These are phyloP conservation scores for Mortierella alpina DNA, from an alignment of 192 early-diverging fungal genomes.

Conservation along the genomic window DNA sequence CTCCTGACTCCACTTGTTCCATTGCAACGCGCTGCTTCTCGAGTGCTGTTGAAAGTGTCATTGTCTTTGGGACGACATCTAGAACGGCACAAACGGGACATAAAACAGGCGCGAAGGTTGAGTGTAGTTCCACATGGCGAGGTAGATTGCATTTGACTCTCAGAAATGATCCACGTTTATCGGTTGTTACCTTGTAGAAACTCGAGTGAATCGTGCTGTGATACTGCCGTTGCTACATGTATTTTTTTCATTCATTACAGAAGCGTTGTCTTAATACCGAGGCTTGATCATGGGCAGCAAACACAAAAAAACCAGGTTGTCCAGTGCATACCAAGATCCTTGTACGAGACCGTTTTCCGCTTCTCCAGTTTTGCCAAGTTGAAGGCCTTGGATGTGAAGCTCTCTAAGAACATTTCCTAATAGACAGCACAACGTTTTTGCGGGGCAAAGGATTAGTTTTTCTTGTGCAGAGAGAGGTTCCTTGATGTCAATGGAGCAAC, in stretches of 20 bases:
- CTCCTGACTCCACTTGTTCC: conserved; percentile 45
- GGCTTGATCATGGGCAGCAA: background rate
- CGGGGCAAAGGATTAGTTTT: background rate
- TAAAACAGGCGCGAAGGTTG: background rate
- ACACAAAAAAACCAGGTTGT: conserved; percentile 15
- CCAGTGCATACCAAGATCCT: conserved; percentile 74
- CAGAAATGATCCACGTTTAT: too few species aligned
- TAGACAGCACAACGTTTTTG: background rate
- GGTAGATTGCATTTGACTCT: background rate
- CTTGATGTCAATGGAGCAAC: background rate
- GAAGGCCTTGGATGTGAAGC: conserved; percentile 71
- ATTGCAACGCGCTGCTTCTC: conserved; percentile 51
- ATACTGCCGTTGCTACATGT: conserved; percentile 37
- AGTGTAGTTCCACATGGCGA: background rate
- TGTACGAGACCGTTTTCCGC: conserved; percentile 78
- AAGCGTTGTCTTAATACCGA: too few species aligned
- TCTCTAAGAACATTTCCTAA: conserved; percentile 77
- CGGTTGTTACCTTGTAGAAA: conserved; percentile 40
- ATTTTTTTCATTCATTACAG: too few species aligned
- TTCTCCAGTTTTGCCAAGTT: conserved; percentile 71
- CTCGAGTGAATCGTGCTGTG: conserved; percentile 51
- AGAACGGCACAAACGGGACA: background rate
- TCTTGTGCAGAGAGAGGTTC: background rate
- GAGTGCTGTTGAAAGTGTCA: conserved; percentile 54
- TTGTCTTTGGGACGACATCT: conserved; percentile 61